These are phyloP conservation scores for Diphasiastrum complanatum DNA, from an alignment of 83 land plant genomes.

Conservation along the genomic window DNA sequence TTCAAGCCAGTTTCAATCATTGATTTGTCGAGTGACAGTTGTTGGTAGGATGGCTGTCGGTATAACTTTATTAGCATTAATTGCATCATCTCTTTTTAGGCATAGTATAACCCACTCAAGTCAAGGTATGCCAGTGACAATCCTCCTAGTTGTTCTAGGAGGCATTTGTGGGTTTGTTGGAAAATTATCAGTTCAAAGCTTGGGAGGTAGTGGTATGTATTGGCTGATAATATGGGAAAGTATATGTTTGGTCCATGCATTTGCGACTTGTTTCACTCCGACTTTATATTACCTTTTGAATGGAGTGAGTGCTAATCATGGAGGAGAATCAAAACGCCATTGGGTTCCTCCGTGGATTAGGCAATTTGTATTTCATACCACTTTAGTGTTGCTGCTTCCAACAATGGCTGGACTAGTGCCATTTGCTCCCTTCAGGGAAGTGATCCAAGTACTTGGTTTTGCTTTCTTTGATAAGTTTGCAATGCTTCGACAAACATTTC, in stretches of 20 bases:
- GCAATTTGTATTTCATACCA: constrained; percentile 32
- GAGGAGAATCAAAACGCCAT: neutral
- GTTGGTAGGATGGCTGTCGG: constrained; percentile 55
- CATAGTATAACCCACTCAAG: constrained; percentile 40
- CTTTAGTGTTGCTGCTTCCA: constrained; percentile 49
- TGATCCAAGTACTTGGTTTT: constrained; percentile 5
- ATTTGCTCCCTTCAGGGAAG: constrained; percentile 44
- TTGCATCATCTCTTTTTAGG: constrained; percentile 51
- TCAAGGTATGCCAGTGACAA: constrained; percentile 68
- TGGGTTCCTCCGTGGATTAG: constrained; percentile 40
- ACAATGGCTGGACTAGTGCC: constrained; percentile 67
- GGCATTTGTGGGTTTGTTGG: constrained; percentile 60
- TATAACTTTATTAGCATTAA: constrained; percentile 41
- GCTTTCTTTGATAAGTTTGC: constrained; percentile 3
- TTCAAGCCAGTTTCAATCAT: constrained; percentile 29
- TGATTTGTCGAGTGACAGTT: constrained; percentile 50
- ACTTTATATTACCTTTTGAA: constrained; percentile 38
- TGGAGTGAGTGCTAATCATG: constrained; percentile 32
- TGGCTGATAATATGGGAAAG: constrained; percentile 71
- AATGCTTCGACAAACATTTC: too few relatives aligned
- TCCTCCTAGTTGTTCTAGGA: constrained; percentile 58
- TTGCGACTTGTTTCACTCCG: constrained; percentile 43
- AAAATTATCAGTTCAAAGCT: constrained; percentile 62
- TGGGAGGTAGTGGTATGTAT: constrained; percentile 65
- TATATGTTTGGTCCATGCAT: constrained; percentile 61